phyloP scores from a whole-genome alignment of 345 rosid species.

The Ceriops tagal region DNA sequence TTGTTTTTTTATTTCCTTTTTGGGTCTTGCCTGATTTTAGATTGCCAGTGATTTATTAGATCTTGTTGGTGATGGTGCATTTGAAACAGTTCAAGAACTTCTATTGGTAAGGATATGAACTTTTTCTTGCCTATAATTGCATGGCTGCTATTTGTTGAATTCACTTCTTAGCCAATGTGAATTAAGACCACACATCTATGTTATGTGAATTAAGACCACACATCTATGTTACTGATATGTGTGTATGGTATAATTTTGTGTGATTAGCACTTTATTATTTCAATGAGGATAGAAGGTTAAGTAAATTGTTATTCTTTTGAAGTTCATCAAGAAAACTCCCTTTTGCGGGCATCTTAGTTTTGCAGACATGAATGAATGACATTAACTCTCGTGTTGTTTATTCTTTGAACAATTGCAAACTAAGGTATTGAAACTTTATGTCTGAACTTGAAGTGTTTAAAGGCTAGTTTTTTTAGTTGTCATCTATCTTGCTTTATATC shows the following conservation, averaged over 20 bases:
- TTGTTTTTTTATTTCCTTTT: conserved; percentile 1
- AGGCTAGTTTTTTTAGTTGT: not conserved
- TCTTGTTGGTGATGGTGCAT: conserved; percentile 88
- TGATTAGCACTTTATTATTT: not conserved
- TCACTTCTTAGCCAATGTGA: not conserved
- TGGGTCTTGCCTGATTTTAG: conserved; percentile 30
- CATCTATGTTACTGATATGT: not conserved
- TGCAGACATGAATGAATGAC: not conserved
- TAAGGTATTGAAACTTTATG: not conserved
- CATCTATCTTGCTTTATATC: not conserved
- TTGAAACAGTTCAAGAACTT: conserved; percentile 90
- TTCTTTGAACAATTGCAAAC: not conserved
- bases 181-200: not conserved
- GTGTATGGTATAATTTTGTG: not conserved
- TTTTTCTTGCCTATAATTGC: not conserved
- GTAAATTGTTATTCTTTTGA: not conserved
- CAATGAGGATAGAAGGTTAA: not conserved
- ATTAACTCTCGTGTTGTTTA: not conserved
- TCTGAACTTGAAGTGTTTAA: not conserved
- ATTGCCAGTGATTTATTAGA: conserved; percentile 89
- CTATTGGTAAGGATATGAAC: conserved; percentile 45
- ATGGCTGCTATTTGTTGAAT: not conserved
- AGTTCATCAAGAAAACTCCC: not conserved
- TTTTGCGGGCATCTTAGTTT: not conserved
- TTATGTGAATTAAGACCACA: not conserved